Percentiles rank a stretch among this genome's conserved stretches.
phyloP scores from a whole-genome alignment of 495 filamentous ascomycete species.

The Podospora sp. region DNA sequence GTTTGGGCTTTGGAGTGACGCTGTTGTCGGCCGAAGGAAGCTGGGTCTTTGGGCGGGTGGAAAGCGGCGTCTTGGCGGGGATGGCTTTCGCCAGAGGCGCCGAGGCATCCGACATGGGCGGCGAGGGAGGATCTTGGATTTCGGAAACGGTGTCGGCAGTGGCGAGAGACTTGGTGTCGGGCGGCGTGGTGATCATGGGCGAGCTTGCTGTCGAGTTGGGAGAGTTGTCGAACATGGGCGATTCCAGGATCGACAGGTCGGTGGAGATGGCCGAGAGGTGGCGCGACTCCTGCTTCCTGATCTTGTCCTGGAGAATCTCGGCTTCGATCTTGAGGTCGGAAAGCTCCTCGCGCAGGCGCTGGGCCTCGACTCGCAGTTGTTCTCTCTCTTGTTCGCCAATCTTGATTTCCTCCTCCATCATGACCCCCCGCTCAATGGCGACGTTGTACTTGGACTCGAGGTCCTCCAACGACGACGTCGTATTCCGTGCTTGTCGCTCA shows the following conservation, averaged over 20 bases:
- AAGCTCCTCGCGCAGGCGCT: slow-evolving; percentile 85
- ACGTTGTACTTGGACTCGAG: slow-evolving; percentile 96
- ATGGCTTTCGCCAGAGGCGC: slow-evolving; percentile 44
- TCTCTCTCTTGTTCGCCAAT: slow-evolving; percentile 90
- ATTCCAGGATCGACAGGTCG: slow-evolving; percentile 55
- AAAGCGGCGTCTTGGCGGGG: slow-evolving; percentile 31
- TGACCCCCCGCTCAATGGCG: slow-evolving; percentile 84
- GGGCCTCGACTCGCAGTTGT: slow-evolving; percentile 79
- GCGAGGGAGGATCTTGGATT: slow-evolving; percentile 56
- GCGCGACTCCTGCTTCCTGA: slow-evolving; percentile 63
- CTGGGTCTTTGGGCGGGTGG: slow-evolving; percentile 44
- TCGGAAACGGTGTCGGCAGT: slow-evolving; percentile 47
- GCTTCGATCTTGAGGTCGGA: slow-evolving; percentile 91
- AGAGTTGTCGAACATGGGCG: slow-evolving; percentile 60
- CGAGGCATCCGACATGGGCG: slow-evolving; percentile 74
- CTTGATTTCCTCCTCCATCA: slow-evolving; percentile 94
- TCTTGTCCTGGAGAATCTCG: slow-evolving; percentile 91
- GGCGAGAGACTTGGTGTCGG: slow-evolving; percentile 61
- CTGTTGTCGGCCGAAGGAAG: slow-evolving; percentile 53
- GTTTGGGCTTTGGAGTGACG: slow-evolving; percentile 52
- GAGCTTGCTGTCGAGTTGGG: slow-evolving; percentile 67
- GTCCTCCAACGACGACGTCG: slow-evolving; percentile 92
- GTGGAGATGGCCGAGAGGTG: slow-evolving; percentile 56
- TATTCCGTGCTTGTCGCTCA: slow-evolving; percentile 92
- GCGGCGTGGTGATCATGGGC: slow-evolving; percentile 71